Evolutionary conservation across 1,139 yeast species (phyloP), one percentile per base, ranked within the genome.

Genomic region (Candida albicans): DNA sequence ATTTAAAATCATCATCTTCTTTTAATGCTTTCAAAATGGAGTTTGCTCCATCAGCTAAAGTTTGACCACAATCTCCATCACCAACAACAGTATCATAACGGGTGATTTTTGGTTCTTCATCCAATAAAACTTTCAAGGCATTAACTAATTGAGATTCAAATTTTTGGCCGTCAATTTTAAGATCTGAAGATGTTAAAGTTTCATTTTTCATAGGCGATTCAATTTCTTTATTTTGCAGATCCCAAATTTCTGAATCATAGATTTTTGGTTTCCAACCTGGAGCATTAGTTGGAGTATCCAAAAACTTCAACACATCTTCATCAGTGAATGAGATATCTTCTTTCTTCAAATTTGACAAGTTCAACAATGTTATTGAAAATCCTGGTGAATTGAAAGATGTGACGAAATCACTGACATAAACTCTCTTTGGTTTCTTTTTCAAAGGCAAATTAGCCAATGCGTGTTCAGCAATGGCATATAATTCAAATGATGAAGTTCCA

Each of bases 41-140:
- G 44, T 82, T 75, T 22, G 91, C 95, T 37, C 97, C 97, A 26
- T 80, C 77, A 12, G 83, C 88, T 50, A 91, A 69, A 0, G 97
- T 91, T 56, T 88, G 95, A 38, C 98, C 98, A 67, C 97, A 90
- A 61, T 91, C 98, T 54, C 98, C 98, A 62, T 91, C 98, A 48
- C 98, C 98, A 1, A 93, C 97, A 53, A 83, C 74, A 2, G 95
- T 87, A 57, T 91, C 98, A 54, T 86, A 83, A 49, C 81, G 77
- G 0, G 97, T 91, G 56, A 91, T 85, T 53, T 80, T 77, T 4
- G 96, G 95, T 61, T 90, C 97, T 68, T 62, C 73, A 57, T 61
- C 74, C 54, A 63, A 78, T 60, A 64, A 65, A 41, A 55, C 74
- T 55, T 69, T 47, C 52, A 87, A 77, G 27, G 87, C 91, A 6